Percentiles rank a stretch among this genome's conserved stretches.
These are phyloP conservation scores for Ophiostoma quercus DNA, from an alignment of 2,329 filamentous ascomycete genomes.

Conservation along the genomic window DNA sequence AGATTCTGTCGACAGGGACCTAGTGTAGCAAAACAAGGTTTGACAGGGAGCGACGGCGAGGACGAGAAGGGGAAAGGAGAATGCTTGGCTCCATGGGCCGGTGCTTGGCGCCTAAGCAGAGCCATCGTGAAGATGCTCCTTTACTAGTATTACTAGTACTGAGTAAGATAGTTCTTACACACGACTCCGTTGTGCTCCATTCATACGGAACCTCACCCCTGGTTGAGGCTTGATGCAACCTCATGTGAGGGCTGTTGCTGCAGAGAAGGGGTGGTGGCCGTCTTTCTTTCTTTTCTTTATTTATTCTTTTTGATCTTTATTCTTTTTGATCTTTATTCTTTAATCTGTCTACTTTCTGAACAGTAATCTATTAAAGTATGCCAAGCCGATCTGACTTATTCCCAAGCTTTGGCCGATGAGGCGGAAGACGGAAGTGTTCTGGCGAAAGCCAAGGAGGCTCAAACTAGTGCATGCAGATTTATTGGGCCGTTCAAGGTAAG, in stretches of 20 bases:
- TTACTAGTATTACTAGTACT: no score
- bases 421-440: background rate
- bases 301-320: background rate
- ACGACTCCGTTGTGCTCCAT: constrained; percentile 5
- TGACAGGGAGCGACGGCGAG: constrained; percentile 11
- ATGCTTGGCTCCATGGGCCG: constrained; percentile 18
- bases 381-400: no score
- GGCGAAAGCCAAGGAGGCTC: background rate
- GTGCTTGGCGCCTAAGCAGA: constrained; percentile 21
- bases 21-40: constrained; percentile 15
- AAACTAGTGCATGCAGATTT: background rate
- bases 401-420: background rate
- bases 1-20: background rate
- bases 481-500: background rate
- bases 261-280: constrained; percentile 12
- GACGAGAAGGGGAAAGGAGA: constrained; percentile 18
- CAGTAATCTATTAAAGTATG: background rate
- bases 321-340: background rate
- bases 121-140: background rate
- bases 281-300: background rate
- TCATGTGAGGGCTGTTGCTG: constrained; percentile 6
- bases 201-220: constrained; percentile 7
- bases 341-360: background rate
- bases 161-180: background rate
- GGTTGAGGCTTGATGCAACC: constrained; percentile 1